These are phyloP conservation scores for Pseudoneurospora amorphoporcata DNA, from an alignment of 495 filamentous ascomycete species.

Conservation along the genomic window DNA sequence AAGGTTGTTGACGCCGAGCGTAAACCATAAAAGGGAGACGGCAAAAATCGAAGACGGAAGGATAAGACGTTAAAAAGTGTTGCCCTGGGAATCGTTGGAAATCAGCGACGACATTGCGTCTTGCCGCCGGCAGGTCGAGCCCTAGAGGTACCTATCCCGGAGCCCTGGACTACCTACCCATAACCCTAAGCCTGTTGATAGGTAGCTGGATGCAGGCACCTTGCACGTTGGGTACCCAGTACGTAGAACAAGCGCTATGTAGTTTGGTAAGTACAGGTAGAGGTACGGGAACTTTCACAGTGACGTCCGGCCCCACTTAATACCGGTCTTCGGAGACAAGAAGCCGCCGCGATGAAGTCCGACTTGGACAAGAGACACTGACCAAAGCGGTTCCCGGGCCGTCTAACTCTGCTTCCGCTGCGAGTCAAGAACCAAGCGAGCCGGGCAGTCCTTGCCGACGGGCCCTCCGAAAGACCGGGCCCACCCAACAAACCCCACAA, in stretches of 20 bases:
- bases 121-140: not conserved
- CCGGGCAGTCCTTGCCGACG: not conserved
- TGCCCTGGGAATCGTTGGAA: not conserved
- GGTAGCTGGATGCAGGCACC: not conserved
- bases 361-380: not conserved
- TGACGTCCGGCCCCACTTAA: not conserved
- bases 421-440: not conserved
- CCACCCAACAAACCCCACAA: not conserved
- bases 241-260: not conserved
- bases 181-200: not conserved
- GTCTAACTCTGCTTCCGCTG: not conserved
- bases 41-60: not conserved
- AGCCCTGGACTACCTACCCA: not conserved
- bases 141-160: too few relatives aligned
- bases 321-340: not conserved
- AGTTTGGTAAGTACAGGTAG: not conserved
- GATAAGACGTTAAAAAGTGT: not conserved
- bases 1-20: constrained; percentile 15
- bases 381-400: not conserved
- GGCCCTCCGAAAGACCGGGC: not conserved
- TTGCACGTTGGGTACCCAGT: not conserved
- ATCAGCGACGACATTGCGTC: not conserved
- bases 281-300: not conserved
- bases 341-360: not conserved
- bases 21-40: not conserved